Percentiles rank a stretch among this genome's conserved stretches.
Evolutionary conservation across 306 rosid genomes (phyloP).

Genomic region (Pueraria montana): DNA sequence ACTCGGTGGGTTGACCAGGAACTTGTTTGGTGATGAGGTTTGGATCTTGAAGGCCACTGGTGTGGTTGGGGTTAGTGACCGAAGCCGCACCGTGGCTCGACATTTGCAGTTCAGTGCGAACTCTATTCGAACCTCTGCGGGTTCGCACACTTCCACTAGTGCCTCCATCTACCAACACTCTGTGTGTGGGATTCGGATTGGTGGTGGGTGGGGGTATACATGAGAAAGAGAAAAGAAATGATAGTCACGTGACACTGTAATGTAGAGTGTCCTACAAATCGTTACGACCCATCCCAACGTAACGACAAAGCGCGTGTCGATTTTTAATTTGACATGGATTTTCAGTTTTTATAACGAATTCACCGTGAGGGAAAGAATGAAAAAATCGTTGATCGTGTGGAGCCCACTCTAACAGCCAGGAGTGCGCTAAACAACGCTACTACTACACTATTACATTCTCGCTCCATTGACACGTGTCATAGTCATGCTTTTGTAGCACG

Average conservation of each 20-base stretch:
- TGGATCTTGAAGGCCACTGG: conserved; percentile 80
- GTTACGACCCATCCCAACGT: background rate
- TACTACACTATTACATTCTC: background rate
- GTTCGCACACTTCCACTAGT: conserved; percentile 68
- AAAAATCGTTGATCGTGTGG: conserved; percentile 25
- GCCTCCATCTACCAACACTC: conserved; percentile 40
- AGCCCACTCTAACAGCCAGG: conserved; percentile 13
- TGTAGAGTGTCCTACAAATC: background rate
- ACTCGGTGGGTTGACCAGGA: conserved; percentile 79
- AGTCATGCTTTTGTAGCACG: background rate
- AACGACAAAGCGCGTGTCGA: background rate
- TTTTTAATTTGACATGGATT: background rate
- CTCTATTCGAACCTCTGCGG: conserved; percentile 68
- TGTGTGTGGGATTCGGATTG: background rate
- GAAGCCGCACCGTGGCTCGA: conserved; percentile 69
- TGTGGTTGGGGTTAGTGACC: conserved; percentile 55
- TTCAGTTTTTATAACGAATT: conserved; percentile 3
- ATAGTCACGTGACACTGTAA: conserved; percentile 31
- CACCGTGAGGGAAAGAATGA: background rate
- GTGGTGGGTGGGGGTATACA: background rate
- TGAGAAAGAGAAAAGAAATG: background rate
- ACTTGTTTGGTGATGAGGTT: conserved; percentile 79
- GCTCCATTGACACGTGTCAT: conserved; percentile 24
- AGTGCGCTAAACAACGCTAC: background rate
- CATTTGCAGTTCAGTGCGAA: conserved; percentile 69